Evolutionary conservation across 306 rosid genomes (phyloP).

Genomic region (Dalbergia oliveri): DNA sequence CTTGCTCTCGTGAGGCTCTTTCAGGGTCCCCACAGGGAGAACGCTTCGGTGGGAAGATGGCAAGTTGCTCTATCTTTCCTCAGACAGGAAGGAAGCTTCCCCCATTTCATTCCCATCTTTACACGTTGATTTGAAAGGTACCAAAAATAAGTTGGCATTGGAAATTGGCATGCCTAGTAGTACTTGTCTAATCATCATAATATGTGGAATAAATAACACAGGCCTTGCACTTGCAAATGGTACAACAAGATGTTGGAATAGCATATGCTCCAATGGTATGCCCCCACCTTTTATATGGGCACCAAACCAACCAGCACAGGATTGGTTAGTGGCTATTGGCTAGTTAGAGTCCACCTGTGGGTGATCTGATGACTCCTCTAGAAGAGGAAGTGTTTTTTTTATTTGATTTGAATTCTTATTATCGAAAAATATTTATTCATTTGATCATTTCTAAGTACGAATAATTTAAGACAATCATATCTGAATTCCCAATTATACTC

Average conservation of each 20-base stretch:
- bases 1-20: conserved; percentile 33
- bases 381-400: no score
- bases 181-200: background rate
- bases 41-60: background rate
- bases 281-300: background rate
- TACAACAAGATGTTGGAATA: background rate
- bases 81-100: background rate
- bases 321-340: background rate
- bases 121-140: background rate
- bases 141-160: background rate
- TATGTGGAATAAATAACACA: conserved; percentile 31
- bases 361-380: background rate
- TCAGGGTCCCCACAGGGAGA: background rate
- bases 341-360: background rate
- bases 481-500: no score
- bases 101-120: conserved; percentile 3
- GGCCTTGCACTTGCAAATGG: conserved; percentile 22
- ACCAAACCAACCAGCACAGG: background rate
- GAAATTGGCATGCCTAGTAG: no score
- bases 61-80: conserved; percentile 33
- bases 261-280: background rate
- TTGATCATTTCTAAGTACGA: no score
- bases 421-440: no score
- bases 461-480: no score
- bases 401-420: no score